A percentile compares a stretch with the other conserved stretches of the same genome.
phyloP scores from a whole-genome alignment of 257 asterid species.

The Penstemon davidsonii region DNA sequence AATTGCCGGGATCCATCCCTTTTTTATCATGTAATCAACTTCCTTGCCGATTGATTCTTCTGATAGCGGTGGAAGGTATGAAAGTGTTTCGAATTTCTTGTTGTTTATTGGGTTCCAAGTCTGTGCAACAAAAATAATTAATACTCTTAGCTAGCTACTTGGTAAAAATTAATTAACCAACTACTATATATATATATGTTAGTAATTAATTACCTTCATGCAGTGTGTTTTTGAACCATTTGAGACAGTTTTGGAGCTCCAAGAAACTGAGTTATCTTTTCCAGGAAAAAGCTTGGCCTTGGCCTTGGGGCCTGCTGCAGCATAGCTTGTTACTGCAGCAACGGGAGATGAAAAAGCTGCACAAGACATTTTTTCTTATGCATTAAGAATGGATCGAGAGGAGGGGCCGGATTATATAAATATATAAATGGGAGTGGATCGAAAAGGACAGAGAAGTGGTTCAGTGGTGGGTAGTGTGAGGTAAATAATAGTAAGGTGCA shows the following conservation, averaged over 20 bases:
- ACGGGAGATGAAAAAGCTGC: slow-evolving; percentile 32
- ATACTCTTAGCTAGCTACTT: no score
- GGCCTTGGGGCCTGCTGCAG: slow-evolving; percentile 5
- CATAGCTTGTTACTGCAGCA: slow-evolving; percentile 10
- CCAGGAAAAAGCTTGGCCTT: slow-evolving; percentile 22
- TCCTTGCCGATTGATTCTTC: slow-evolving; percentile 48
- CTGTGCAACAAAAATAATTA: slow-evolving; percentile 26
- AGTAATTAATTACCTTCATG: slow-evolving; percentile 40
- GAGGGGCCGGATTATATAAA: no score
- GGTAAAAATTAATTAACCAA: background rate
- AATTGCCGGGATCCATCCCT: slow-evolving; percentile 57
- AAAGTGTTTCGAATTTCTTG: slow-evolving; percentile 53
- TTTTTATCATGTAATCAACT: slow-evolving; percentile 47
- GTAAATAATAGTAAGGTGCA: slow-evolving; percentile 3
- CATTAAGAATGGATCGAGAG: background rate
- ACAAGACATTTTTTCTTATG: slow-evolving; percentile 33
- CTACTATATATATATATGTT: background rate
- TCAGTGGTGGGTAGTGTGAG: slow-evolving; percentile 16
- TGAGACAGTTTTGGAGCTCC: slow-evolving; percentile 35
- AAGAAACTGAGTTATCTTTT: slow-evolving; percentile 29
- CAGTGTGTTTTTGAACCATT: slow-evolving; percentile 46
- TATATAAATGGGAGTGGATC: background rate
- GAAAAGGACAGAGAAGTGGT: slow-evolving; percentile 23
- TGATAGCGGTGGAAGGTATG: slow-evolving; percentile 45
- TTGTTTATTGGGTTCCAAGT: slow-evolving; percentile 56